A percentile compares a stretch with the other conserved stretches of the same genome.
Conservation (phyloP, 768 basidiomycete genomes). For the Pseudohyphozyma bogoriensis region DNA sequence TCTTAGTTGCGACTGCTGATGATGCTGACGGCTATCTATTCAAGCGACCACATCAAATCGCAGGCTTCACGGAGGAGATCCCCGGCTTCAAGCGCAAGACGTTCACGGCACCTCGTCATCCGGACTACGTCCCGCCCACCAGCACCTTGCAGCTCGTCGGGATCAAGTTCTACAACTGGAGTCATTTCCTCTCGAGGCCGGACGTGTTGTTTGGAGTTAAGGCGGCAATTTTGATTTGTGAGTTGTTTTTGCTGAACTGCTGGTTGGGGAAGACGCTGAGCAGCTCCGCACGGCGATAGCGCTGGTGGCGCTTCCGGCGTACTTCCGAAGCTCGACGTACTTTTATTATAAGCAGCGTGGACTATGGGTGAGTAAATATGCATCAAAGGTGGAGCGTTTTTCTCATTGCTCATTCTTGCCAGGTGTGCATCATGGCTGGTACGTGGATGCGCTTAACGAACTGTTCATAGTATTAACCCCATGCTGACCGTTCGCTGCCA, state of each 20-base stretch:
- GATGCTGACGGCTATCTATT: neutral
- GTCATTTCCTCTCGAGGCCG: neutral
- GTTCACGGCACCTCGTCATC: conserved; percentile 17
- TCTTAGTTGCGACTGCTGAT: no score
- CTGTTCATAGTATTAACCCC: no score
- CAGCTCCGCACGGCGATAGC: neutral
- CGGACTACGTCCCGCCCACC: conserved; percentile 19
- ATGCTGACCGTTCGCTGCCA: no score
- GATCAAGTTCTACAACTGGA: neutral
- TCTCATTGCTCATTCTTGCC: no score
- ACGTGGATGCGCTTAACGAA: no score
- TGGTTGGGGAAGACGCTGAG: neutral
- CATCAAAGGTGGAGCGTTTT: no score
- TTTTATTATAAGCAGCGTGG: conserved; percentile 24
- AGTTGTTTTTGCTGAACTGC: neutral
- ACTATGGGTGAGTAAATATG: no score
- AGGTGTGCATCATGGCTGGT: no score
- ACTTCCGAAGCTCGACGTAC: neutral
- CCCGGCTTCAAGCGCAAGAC: neutral
- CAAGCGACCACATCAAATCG: neutral
- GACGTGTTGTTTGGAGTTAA: conserved; percentile 26
- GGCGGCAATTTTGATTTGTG: conserved; percentile 7
- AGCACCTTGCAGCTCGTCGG: conserved; percentile 5
- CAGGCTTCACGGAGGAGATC: neutral
- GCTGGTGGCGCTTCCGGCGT: neutral